These are phyloP conservation scores for Chrysanthemum lavandulifolium DNA, from an alignment of 129 eudicot genomes.

Conservation along the genomic window DNA sequence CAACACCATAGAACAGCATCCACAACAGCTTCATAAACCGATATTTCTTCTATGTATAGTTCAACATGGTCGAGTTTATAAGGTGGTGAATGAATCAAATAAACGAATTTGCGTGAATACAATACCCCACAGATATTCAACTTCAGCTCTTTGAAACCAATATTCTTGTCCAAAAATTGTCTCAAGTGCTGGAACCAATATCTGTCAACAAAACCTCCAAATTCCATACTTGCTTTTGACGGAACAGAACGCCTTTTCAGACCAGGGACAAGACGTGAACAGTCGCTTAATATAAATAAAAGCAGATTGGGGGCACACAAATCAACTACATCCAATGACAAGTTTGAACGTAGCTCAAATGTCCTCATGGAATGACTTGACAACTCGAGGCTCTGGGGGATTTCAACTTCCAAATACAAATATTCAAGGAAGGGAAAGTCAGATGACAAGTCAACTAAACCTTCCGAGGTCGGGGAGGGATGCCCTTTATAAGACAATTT, in stretches of 20 bases:
- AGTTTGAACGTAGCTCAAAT: too few relatives aligned
- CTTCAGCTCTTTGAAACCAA: not conserved
- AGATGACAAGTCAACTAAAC: not conserved
- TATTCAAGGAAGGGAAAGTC: not conserved
- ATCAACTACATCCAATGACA: too few relatives aligned
- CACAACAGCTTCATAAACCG: not conserved
- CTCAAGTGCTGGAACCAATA: constrained; percentile 14
- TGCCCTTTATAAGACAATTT: not conserved
- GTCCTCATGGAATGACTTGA: too few relatives aligned
- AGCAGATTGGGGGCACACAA: too few relatives aligned
- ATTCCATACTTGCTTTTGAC: constrained; percentile 4
- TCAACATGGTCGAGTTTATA: too few relatives aligned
- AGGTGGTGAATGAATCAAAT: not conserved
- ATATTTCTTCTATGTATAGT: too few relatives aligned
- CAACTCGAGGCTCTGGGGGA: not conserved
- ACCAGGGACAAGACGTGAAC: too few relatives aligned
- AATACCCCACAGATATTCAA: not conserved
- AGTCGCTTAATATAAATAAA: too few relatives aligned
- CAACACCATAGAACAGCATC: constrained; percentile 21
- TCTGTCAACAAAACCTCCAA: not conserved
- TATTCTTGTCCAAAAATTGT: constrained; percentile 6
- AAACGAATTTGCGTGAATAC: not conserved
- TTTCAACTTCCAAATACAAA: not conserved
- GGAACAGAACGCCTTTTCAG: not conserved
- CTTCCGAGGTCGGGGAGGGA: not conserved